These are phyloP conservation scores for Coemansia sp. DNA, from an alignment of 192 early-diverging fungal genomes.

Conservation along the genomic window DNA sequence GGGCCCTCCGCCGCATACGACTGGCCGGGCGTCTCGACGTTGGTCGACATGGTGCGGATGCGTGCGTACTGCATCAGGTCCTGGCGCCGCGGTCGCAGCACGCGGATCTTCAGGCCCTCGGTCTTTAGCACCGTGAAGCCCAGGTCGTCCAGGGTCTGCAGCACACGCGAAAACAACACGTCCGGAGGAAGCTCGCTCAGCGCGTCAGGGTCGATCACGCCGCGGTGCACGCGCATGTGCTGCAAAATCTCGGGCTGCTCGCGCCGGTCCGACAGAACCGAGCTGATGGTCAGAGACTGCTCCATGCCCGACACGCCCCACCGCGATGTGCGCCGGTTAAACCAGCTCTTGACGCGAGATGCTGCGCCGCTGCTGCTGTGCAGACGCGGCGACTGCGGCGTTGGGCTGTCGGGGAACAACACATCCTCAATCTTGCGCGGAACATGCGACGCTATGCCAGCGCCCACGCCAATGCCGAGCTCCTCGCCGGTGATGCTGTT, in stretches of 20 bases:
- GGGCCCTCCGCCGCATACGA: conserved; percentile 23
- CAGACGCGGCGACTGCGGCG: conserved; percentile 24
- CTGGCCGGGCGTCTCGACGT: conserved; percentile 13
- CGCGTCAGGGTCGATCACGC: conserved; percentile 68
- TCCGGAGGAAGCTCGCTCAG: conserved; percentile 64
- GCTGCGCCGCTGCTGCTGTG: conserved; percentile 51
- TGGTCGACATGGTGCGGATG: conserved; percentile 40
- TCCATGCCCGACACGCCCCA: conserved; percentile 33
- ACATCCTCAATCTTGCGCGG: conserved; percentile 43
- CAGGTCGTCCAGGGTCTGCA: conserved; percentile 54
- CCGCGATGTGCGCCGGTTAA: conserved; percentile 59
- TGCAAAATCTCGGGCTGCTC: conserved; percentile 51
- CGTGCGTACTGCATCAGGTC: conserved; percentile 9
- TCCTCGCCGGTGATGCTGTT: conserved; percentile 51
- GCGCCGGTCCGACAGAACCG: conserved; percentile 37
- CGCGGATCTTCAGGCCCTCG: conserved; percentile 50
- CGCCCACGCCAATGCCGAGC: conserved; percentile 52
- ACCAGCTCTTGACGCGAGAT: conserved; percentile 74
- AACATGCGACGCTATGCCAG: conserved; percentile 45
- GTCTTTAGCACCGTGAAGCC: conserved; percentile 51
- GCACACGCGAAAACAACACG: conserved; percentile 66
- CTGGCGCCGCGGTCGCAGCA: conserved; percentile 39
- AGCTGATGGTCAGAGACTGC: conserved; percentile 37
- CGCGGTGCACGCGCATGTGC: conserved; percentile 69
- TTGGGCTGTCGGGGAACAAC: conserved; percentile 44